phyloP scores from a whole-genome alignment of 305 asterid species.

The Rubia peregrina region DNA sequence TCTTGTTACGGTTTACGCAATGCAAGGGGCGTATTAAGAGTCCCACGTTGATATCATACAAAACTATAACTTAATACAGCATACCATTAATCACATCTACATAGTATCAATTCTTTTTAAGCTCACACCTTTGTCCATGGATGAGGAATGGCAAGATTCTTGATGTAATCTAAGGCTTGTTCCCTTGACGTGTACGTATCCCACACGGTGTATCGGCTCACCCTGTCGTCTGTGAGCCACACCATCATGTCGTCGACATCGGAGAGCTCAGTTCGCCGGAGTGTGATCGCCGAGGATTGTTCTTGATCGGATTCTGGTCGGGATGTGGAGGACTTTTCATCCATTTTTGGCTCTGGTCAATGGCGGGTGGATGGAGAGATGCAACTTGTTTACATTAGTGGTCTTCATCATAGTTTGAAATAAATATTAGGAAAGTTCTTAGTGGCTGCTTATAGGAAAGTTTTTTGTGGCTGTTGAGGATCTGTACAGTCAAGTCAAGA shows the following conservation, averaged over 20 bases:
- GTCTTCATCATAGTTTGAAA: not conserved
- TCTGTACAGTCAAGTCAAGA: not conserved
- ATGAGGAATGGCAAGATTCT: conserved; percentile 36
- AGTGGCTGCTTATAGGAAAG: not conserved
- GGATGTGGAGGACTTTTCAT: not conserved
- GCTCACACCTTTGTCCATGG: conserved; percentile 29
- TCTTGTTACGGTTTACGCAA: no score
- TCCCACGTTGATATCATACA: no score
- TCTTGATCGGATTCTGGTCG: conserved; percentile 11
- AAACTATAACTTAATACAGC: no score
- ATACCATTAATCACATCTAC: no score
- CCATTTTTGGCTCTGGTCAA: not conserved
- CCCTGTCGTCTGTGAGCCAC: conserved; percentile 46
- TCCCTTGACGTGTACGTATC: conserved; percentile 41
- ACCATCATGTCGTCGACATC: conserved; percentile 52
- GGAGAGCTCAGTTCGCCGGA: conserved; percentile 28
- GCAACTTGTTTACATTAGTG: not conserved
- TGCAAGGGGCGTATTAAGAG: no score
- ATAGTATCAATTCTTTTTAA: no score
- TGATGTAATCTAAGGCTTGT: conserved; percentile 38
- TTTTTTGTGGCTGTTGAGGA: not conserved
- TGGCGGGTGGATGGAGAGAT: not conserved
- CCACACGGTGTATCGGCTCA: conserved; percentile 36
- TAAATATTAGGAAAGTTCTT: not conserved
- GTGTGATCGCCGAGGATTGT: conserved; percentile 21